Conservation (phyloP, 2,329 filamentous ascomycete species). For the Neonectria punicea region DNA sequence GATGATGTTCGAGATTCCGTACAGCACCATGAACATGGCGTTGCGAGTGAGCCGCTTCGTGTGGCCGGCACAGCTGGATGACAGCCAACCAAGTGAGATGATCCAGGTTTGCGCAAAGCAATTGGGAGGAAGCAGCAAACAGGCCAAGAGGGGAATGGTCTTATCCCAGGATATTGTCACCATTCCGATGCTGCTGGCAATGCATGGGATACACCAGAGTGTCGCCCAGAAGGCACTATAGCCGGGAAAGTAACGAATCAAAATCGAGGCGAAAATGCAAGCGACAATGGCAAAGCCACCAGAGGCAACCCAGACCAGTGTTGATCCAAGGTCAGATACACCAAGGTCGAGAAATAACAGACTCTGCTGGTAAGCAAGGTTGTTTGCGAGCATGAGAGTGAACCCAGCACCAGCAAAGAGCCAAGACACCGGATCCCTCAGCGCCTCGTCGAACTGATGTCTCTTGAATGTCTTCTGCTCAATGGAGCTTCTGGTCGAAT, state of each 20-base stretch:
- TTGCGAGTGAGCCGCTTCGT: constrained; percentile 56
- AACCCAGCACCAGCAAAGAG: constrained; percentile 44
- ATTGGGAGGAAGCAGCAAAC: constrained; percentile 27
- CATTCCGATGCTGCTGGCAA: constrained; percentile 36
- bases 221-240: constrained; percentile 35
- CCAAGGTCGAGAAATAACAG: constrained; percentile 29
- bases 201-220: constrained; percentile 37
- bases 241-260: constrained; percentile 28
- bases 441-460: constrained; percentile 45
- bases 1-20: constrained; percentile 49
- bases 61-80: constrained; percentile 47
- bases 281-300: constrained; percentile 28
- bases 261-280: constrained; percentile 31
- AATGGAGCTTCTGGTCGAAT: constrained; percentile 45
- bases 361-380: constrained; percentile 51
- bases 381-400: constrained; percentile 52
- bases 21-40: constrained; percentile 51
- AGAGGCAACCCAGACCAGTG: constrained; percentile 28
- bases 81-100: constrained; percentile 31
- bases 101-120: constrained; percentile 33
- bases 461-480: constrained; percentile 49
- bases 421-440: constrained; percentile 46
- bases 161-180: constrained; percentile 34
- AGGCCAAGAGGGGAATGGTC: constrained; percentile 44
- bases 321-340: constrained; percentile 25